These are phyloP conservation scores for Lactarius akahatsu DNA, from an alignment of 768 basidiomycete genomes.

Conservation along the genomic window DNA sequence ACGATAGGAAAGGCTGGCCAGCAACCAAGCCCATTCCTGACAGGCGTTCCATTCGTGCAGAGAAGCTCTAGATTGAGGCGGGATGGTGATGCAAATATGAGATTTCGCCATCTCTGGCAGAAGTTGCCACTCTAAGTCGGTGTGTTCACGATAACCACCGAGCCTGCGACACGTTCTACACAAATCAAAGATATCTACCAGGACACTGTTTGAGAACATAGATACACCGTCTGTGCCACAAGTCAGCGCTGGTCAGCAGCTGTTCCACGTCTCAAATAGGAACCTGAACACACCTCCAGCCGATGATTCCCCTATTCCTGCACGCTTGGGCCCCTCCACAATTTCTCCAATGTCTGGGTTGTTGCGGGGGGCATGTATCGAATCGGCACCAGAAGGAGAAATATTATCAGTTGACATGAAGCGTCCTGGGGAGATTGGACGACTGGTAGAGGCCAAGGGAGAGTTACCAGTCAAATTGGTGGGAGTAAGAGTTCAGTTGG, in stretches of 20 bases:
- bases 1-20: background rate
- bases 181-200: background rate
- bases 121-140: background rate
- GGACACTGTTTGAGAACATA: background rate
- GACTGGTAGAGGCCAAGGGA: background rate
- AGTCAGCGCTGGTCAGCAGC: background rate
- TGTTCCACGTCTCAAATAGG: background rate
- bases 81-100: background rate
- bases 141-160: too few species aligned
- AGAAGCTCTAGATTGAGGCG: background rate
- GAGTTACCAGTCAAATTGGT: background rate
- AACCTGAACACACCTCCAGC: background rate
- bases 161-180: background rate
- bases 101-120: background rate
- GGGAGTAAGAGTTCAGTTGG: background rate
- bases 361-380: background rate
- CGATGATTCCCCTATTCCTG: background rate
- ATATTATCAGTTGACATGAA: background rate
- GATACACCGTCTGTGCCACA: background rate
- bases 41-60: background rate
- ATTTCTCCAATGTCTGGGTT: background rate
- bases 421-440: background rate
- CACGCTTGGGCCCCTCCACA: background rate
- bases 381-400: background rate
- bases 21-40: background rate